Evolutionary conservation across 257 asterid species (phyloP).

Genomic region (Verbena officinalis): DNA sequence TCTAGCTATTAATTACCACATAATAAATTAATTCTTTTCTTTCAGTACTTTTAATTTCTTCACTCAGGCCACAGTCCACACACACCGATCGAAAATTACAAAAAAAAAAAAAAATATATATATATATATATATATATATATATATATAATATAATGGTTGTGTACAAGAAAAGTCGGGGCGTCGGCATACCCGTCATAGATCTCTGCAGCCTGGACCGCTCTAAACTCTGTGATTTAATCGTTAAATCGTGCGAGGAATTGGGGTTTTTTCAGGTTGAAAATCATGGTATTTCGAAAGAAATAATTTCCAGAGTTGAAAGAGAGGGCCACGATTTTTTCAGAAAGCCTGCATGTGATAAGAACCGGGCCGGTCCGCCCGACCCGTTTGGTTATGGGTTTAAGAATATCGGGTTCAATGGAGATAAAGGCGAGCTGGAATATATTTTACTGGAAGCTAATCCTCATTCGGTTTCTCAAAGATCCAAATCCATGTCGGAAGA

Average conservation of each 20-base stretch:
- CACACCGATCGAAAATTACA: too few species aligned
- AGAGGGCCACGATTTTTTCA: constrained; percentile 51
- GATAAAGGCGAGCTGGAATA: constrained; percentile 81
- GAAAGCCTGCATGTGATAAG: constrained; percentile 51
- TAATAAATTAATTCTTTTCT: neutral
- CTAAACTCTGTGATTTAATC: constrained; percentile 36
- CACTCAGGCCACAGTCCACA: too few species aligned
- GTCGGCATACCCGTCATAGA: constrained; percentile 57
- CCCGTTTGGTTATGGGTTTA: constrained; percentile 81
- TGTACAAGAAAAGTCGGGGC: constrained; percentile 42
- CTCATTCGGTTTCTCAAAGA: constrained; percentile 37
- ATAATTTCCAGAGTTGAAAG: constrained; percentile 47
- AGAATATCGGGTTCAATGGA: constrained; percentile 74
- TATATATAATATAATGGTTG: too few species aligned
- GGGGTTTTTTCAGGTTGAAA: constrained; percentile 67
- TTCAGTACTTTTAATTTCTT: neutral
- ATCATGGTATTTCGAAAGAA: constrained; percentile 59
- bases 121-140: too few species aligned
- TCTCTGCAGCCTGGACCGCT: constrained; percentile 43
- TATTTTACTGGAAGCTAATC: constrained; percentile 56
- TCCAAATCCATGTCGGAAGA: constrained; percentile 46
- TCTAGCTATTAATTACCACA: neutral
- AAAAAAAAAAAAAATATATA: neutral
- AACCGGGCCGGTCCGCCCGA: constrained; percentile 49
- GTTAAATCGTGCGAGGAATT: constrained; percentile 61